These are phyloP conservation scores for Xylariaceae sp. DNA, from an alignment of 2,329 filamentous ascomycete genomes.

Conservation along the genomic window DNA sequence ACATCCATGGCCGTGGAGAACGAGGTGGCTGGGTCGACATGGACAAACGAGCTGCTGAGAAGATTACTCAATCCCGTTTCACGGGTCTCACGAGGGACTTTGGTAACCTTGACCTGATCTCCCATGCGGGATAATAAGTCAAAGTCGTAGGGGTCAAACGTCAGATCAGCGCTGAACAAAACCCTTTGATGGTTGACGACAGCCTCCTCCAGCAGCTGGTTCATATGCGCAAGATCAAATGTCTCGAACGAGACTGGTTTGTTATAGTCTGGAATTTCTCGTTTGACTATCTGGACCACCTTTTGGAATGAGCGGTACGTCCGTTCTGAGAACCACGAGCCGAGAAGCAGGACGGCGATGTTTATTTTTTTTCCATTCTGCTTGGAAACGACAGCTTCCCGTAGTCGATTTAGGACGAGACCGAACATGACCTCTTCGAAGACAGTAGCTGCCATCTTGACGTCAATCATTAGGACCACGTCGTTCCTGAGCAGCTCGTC, in stretches of 20 bases:
- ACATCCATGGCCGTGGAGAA: not conserved
- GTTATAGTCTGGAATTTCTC: not conserved
- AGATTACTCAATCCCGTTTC: too few species aligned
- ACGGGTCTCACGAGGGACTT: too few species aligned
- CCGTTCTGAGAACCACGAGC: not conserved
- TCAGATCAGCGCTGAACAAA: not conserved
- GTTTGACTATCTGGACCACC: not conserved
- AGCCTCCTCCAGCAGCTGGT: not conserved
- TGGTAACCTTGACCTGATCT: too few species aligned
- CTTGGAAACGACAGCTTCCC: too few species aligned
- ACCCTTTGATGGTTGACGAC: not conserved
- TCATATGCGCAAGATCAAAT: not conserved
- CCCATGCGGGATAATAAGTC: not conserved
- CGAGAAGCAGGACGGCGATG: not conserved
- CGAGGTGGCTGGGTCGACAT: not conserved
- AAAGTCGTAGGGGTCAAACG: not conserved
- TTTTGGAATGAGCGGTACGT: not conserved
- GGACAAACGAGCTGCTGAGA: too few species aligned
- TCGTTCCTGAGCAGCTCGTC: not conserved
- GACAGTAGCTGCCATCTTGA: not conserved
- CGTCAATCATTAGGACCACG: not conserved
- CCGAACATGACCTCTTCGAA: slow-evolving; percentile 2
- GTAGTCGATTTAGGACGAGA: not conserved
- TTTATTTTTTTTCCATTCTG: too few species aligned
- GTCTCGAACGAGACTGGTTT: not conserved